A percentile compares a stretch with the other conserved stretches of the same genome.
Evolutionary conservation across 208 protist species (phyloP).

Genomic region (Acanthamoeba healyi): DNA sequence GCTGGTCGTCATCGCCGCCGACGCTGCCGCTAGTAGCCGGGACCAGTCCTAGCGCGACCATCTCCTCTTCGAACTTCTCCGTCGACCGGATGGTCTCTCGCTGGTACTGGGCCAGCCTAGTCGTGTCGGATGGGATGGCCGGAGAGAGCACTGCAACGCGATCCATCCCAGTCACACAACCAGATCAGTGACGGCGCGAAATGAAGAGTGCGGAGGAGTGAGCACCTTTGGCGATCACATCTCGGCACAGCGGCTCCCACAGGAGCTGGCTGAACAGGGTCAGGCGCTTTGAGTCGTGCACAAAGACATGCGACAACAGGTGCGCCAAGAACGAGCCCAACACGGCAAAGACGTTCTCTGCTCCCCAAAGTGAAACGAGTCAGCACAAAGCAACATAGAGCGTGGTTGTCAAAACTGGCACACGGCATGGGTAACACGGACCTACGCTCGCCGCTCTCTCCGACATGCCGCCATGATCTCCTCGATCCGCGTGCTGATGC

Average conservation of each 20-base stretch:
- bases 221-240: slow-evolving; percentile 46
- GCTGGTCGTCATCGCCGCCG: neutral
- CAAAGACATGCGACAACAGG: neutral
- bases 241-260: slow-evolving; percentile 19
- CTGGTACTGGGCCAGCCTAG: slow-evolving; percentile 36
- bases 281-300: neutral
- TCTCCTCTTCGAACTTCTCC: slow-evolving; percentile 22
- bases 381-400: too few relatives aligned
- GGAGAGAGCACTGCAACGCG: slow-evolving; percentile 24
- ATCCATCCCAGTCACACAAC: neutral
- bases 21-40: neutral
- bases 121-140: slow-evolving; percentile 52
- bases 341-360: neutral
- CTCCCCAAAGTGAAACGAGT: too few relatives aligned
- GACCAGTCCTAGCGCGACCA: neutral
- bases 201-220: neutral
- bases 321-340: neutral
- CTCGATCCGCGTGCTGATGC: neutral
- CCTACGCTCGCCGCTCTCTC: neutral
- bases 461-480: neutral
- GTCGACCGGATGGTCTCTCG: neutral
- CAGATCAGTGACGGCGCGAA: neutral
- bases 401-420: too few relatives aligned
- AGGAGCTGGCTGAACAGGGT: neutral
- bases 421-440: neutral